A percentile compares a stretch with the other conserved stretches of the same genome.
These are phyloP conservation scores for Teunomyces pallodes DNA, from an alignment of 805 yeast genomes.

Conservation along the genomic window DNA sequence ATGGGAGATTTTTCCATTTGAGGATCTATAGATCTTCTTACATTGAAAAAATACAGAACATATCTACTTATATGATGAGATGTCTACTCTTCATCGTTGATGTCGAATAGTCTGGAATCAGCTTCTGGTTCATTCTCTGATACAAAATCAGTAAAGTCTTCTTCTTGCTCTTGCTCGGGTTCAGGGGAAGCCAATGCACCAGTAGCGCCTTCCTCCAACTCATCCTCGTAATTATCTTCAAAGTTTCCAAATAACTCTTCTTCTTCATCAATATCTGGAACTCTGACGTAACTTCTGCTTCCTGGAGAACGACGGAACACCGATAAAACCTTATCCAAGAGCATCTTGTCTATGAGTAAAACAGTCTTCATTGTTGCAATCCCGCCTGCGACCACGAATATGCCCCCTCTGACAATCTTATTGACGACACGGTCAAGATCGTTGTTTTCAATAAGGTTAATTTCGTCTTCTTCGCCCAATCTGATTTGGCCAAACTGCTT, in stretches of 20 bases:
- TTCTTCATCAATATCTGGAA: slow-evolving; percentile 39
- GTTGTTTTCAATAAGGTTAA: slow-evolving; percentile 62
- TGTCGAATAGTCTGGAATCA: slow-evolving; percentile 29
- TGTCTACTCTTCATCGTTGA: slow-evolving; percentile 17
- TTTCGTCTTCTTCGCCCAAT: slow-evolving; percentile 68
- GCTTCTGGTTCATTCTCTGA: slow-evolving; percentile 9
- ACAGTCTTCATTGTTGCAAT: slow-evolving; percentile 34
- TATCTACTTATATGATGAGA: background rate
- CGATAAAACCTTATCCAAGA: slow-evolving; percentile 31
- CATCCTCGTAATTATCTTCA: slow-evolving; percentile 41
- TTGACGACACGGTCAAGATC: slow-evolving; percentile 58
- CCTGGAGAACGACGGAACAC: slow-evolving; percentile 40
- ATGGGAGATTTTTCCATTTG: too few species aligned
- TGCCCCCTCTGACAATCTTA: slow-evolving; percentile 55
- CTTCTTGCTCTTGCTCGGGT: slow-evolving; percentile 16
- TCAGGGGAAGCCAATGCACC: slow-evolving; percentile 18
- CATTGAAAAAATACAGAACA: background rate
- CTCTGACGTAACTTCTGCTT: slow-evolving; percentile 38
- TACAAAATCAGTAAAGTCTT: slow-evolving; percentile 2
- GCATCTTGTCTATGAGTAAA: slow-evolving; percentile 29
- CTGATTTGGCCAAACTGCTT: slow-evolving; percentile 81
- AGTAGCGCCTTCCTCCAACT: slow-evolving; percentile 28
- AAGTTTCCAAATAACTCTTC: slow-evolving; percentile 42
- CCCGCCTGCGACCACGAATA: slow-evolving; percentile 42
- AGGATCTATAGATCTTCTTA: background rate